These are phyloP conservation scores for Chimonanthus salicifolius DNA, from an alignment of 164 flowering plant species.

Conservation along the genomic window DNA sequence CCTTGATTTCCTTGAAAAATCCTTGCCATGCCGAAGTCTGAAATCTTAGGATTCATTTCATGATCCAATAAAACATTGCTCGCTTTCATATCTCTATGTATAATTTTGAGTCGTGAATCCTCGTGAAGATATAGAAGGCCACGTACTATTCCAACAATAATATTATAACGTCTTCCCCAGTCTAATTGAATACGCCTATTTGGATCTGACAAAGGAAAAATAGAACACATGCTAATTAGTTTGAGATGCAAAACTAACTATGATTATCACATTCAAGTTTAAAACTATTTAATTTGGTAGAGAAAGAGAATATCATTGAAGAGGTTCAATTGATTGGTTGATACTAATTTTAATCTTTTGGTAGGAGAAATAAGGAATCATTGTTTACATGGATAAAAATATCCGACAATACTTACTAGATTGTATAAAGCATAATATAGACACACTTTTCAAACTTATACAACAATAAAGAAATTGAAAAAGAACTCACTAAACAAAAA, in stretches of 20 bases:
- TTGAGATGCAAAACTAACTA: no score
- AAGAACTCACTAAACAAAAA: constrained; percentile 11
- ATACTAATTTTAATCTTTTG: no score
- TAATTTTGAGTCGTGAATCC: constrained; percentile 26
- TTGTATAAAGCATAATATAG: no score
- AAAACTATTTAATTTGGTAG: no score
- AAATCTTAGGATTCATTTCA: constrained; percentile 25
- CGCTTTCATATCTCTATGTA: constrained; percentile 30
- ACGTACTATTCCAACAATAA: constrained; percentile 24
- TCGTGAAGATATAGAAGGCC: constrained; percentile 34
- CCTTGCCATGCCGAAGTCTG: constrained; percentile 33
- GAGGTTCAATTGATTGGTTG: no score
- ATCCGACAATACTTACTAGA: no score
- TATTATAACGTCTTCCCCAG: constrained; percentile 23
- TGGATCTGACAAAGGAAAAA: constrained; percentile 4
- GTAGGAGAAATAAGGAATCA: no score
- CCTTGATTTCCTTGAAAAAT: constrained; percentile 15
- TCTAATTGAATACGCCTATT: constrained; percentile 6
- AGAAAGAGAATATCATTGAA: no score
- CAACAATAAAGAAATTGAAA: no score
- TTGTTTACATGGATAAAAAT: no score
- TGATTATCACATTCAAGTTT: no score
- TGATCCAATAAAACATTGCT: constrained; percentile 27
- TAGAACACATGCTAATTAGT: background rate
- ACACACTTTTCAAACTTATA: no score